Evolutionary conservation across 768 basidiomycete genomes (phyloP), one percentile per base, ranked within the genome.

Genomic region (Thelephora aurantiotincta): DNA sequence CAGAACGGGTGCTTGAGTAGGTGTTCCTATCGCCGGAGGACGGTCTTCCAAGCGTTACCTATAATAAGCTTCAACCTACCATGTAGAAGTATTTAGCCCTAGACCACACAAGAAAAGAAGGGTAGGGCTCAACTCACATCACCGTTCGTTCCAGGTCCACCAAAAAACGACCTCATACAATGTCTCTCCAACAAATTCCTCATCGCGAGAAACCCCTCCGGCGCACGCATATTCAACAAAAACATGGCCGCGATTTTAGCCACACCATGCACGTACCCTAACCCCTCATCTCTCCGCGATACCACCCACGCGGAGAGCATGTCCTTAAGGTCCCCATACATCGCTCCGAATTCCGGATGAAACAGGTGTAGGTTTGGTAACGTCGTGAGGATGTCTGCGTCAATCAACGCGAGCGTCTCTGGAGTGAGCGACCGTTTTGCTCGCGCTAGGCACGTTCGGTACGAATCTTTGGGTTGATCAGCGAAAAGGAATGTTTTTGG

Each of bases 221-320:
- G 73, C 22, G 70, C 66, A 1, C 85, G 68, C 78, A 93, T 82
- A 58, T 83, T 91, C 57, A 94, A 67, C 35, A 93, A 66, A 42
- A 92, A 68, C 86, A 93, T 90, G 1, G 82, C 90, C 6, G 84
- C 90, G 46, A 91, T 71, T 59, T 75, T 82, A 16, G 85, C 75
- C 7, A 71, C 70, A 11, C 86, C 86, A 7, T 62, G 42, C 1
- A 72, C 76, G 58, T 93, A 93, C 35, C 81, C 78, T 36, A 91
- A 67, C 7, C 82, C 84, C 61, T 86, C 83, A 49, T 91, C 87
- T 43, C 78, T 82, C 45, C 89, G 75, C 33, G 87, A 73, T 34
- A 92, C 85, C 2, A 90, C 79, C 87, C 88, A 92, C 2, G 91
- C 90, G 55, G 76, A 80, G 4, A 93, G 63, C 69, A 94, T 73